Evolutionary conservation across 192 early-diverging fungal species (phyloP), one percentile per base, ranked within the genome.

Genomic region (Coemansia sp.): DNA sequence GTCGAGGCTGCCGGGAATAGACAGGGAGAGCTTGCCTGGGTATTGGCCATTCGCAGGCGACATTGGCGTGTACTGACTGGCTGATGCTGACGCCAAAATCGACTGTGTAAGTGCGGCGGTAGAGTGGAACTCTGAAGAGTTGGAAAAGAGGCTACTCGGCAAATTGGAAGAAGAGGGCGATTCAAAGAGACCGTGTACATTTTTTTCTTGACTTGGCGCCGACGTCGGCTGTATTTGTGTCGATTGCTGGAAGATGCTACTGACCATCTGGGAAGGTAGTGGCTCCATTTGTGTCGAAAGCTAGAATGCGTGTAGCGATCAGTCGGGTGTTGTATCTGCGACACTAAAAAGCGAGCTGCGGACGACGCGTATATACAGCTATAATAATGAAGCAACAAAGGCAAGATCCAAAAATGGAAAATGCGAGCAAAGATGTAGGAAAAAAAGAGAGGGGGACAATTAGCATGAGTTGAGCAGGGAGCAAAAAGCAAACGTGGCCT

Each of bases 241-340:
- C 27, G 81, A 64, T 52, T 78, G 76, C 81, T 74, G 76, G 3
- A 77, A 39, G n/a, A 75, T 20, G 46, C 66, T 52, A 62, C 41
- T 64, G 16, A 73, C 47, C 39, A 79, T 41, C 38, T 79, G 81
- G 18, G 73, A 47, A 12, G 70, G 68, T 38, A 79, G 20, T 2
- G 81, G 72, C 44, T 83, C 75, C 80, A 83, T 82, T 13, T 55
- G 29, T 33, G 29, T 55, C 27, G 53, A 58, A 18, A 8, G 57
- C 57, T 33, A 58, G 31, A 18, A 18, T 31, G 31, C 15, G 57
- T 58, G 22, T 34, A 58, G 57, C 31, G 57, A 31, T 58, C 57
- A 58, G 57, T 33, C 57, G 57, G 31, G 57, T 58, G 57, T 58
- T 58, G 57, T 58, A 58, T 33, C 57, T 33, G 33, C 57, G 33